Conservation (phyloP, 2,329 filamentous ascomycete species). For the Epichloe aotearoae region DNA sequence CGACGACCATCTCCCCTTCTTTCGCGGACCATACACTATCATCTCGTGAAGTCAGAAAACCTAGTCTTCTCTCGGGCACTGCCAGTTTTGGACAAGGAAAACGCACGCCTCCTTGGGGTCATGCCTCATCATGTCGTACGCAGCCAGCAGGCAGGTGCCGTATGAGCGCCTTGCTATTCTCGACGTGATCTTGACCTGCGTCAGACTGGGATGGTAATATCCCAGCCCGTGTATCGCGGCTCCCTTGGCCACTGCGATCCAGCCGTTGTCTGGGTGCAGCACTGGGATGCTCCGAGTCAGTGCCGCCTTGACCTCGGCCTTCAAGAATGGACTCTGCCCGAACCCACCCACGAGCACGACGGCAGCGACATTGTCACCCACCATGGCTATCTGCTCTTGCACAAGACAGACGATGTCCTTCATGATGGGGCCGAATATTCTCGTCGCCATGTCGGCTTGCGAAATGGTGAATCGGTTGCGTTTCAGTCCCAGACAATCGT, state of each 20-base stretch:
- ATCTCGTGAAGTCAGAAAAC: too few species aligned
- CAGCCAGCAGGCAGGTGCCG: slow-evolving; percentile 22
- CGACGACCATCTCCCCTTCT: slow-evolving; percentile 22
- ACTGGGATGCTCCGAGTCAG: slow-evolving; percentile 25
- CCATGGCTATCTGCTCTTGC: slow-evolving; percentile 26
- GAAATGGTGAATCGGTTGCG: slow-evolving; percentile 20
- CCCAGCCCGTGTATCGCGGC: slow-evolving; percentile 30
- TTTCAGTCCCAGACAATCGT: slow-evolving; percentile 19
- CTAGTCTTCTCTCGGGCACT: too few species aligned
- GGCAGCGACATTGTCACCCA: slow-evolving; percentile 20
- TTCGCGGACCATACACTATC: slow-evolving; percentile 25
- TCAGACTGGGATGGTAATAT: slow-evolving; percentile 16
- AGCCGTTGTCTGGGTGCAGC: slow-evolving; percentile 34
- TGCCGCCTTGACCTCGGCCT: slow-evolving; percentile 24
- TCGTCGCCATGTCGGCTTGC: slow-evolving; percentile 53
- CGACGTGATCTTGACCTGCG: slow-evolving; percentile 19
- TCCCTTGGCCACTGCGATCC: slow-evolving; percentile 37
- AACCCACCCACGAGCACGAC: slow-evolving; percentile 37
- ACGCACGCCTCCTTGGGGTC: slow-evolving; percentile 23
- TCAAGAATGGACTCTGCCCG: slow-evolving; percentile 31
- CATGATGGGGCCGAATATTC: slow-evolving; percentile 28
- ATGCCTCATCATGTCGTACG: slow-evolving; percentile 24
- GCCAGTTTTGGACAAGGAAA: neutral
- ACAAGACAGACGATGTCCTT: slow-evolving; percentile 30
- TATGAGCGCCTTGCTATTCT: slow-evolving; percentile 24